A percentile compares a stretch with the other conserved stretches of the same genome.
Evolutionary conservation across 2,329 filamentous ascomycete species (phyloP).

Genomic region (Chrysosporium queenslandicum): DNA sequence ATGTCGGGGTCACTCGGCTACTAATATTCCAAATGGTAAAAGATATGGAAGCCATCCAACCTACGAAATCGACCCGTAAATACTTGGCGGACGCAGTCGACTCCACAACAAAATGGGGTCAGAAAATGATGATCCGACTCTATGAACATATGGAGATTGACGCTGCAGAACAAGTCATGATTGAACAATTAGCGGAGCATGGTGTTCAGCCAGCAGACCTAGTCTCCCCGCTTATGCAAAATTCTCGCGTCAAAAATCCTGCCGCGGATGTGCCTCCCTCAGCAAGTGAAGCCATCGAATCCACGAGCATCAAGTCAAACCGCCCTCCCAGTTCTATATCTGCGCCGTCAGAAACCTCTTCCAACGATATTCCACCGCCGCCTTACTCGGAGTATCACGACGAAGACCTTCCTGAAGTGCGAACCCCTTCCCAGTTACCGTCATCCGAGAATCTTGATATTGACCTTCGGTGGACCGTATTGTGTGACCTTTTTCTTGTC

Average conservation of each 20-base stretch:
- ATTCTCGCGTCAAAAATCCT: slow-evolving; percentile 85
- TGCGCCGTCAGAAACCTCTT: slow-evolving; percentile 25
- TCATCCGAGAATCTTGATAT: slow-evolving; percentile 81
- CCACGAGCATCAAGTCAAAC: not conserved
- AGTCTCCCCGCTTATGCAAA: slow-evolving; percentile 78
- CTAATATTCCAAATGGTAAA: slow-evolving; percentile 68
- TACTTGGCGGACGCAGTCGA: slow-evolving; percentile 59
- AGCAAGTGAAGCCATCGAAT: not conserved
- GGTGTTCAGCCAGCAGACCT: slow-evolving; percentile 78
- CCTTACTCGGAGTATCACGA: slow-evolving; percentile 52
- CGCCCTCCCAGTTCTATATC: slow-evolving; percentile 27
- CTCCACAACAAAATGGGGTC: slow-evolving; percentile 85
- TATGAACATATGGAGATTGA: slow-evolving; percentile 97
- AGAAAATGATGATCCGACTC: slow-evolving; percentile 93
- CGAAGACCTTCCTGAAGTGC: slow-evolving; percentile 66
- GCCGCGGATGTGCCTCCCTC: slow-evolving; percentile 48
- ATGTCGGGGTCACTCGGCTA: slow-evolving; percentile 79
- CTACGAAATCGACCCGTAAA: slow-evolving; percentile 60
- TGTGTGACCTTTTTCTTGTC: slow-evolving; percentile 90
- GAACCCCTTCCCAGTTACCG: slow-evolving; percentile 71
- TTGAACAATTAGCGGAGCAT: slow-evolving; percentile 89
- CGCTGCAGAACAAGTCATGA: slow-evolving; percentile 85
- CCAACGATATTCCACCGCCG: slow-evolving; percentile 44
- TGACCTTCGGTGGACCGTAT: slow-evolving; percentile 89
- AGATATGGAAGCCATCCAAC: slow-evolving; percentile 53